phyloP scores from a whole-genome alignment of 2,329 filamentous ascomycete genomes.

The Apiospora malaysiana region DNA sequence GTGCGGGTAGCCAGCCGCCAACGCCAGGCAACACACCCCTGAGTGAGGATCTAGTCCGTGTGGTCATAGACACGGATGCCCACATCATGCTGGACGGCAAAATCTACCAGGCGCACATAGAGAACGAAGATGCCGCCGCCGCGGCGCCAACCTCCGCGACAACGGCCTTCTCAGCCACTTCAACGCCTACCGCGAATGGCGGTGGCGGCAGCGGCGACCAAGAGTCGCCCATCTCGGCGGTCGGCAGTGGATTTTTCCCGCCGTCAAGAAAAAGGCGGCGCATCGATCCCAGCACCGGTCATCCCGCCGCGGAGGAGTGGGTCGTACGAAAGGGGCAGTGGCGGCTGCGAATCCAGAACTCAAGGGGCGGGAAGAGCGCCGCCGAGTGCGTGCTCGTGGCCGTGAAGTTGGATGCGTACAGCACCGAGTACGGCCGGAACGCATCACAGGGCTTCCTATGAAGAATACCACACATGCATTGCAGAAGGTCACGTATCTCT shows the following conservation, averaged over 20 bases:
- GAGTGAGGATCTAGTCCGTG: constrained; percentile 72
- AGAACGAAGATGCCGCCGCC: constrained; percentile 31
- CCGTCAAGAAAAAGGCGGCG: constrained; percentile 55
- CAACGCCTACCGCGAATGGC: constrained; percentile 38
- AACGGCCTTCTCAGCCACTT: constrained; percentile 39
- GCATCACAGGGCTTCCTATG: constrained; percentile 65
- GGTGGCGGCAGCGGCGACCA: constrained; percentile 36
- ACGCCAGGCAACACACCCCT: constrained; percentile 73
- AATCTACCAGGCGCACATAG: constrained; percentile 44
- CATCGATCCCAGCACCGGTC: constrained; percentile 40
- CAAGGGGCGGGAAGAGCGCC: constrained; percentile 54
- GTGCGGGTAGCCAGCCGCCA: constrained; percentile 63
- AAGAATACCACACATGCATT: background rate
- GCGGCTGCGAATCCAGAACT: constrained; percentile 69
- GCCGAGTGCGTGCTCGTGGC: constrained; percentile 76
- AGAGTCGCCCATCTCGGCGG: constrained; percentile 41
- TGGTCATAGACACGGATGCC: constrained; percentile 65
- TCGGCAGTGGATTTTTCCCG: constrained; percentile 34
- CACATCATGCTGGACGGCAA: constrained; percentile 65
- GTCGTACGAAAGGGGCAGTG: constrained; percentile 73
- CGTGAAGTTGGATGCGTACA: constrained; percentile 77
- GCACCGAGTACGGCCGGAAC: constrained; percentile 71
- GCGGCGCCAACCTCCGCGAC: constrained; percentile 22
- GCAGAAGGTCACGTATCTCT: background rate
- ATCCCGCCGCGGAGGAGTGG: constrained; percentile 56